Evolutionary conservation across 1,284 basidiomycete genomes (phyloP).

Genomic region (Leccinum idahoense): DNA sequence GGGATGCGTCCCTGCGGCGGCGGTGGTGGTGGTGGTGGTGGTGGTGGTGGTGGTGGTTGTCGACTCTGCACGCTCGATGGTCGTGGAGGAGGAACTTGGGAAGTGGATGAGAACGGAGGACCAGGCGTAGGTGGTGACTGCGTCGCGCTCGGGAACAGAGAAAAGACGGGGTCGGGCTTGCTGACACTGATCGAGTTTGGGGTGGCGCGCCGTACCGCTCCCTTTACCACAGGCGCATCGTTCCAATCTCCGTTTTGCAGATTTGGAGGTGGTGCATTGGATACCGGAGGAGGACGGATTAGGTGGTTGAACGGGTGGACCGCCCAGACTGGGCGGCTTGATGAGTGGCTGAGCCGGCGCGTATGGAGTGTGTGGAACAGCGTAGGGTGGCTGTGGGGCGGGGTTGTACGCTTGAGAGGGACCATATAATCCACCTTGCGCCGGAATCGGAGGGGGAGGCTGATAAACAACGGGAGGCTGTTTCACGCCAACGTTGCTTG

Average conservation of each 20-base stretch:
- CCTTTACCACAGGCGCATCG: constrained; percentile 62
- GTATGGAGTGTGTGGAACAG: constrained; percentile 34
- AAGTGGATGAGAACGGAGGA: constrained; percentile 39
- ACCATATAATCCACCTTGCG: constrained; percentile 12
- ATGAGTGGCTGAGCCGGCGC: constrained; percentile 8
- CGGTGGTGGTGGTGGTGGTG: constrained; percentile 7
- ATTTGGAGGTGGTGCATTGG: constrained; percentile 41
- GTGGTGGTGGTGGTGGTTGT: constrained; percentile 35
- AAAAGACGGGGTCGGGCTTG: constrained; percentile 72
- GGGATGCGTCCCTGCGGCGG: constrained; percentile 37
- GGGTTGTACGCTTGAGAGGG: constrained; percentile 9
- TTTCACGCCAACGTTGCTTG: constrained; percentile 18
- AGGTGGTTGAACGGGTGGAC: constrained; percentile 20
- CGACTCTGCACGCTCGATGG: constrained; percentile 56
- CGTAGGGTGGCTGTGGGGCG: constrained; percentile 18
- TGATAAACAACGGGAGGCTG: constrained; percentile 4
- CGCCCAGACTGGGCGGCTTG: constrained; percentile 14
- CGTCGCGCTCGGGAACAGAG: constrained; percentile 84
- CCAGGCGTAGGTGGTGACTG: constrained; percentile 38
- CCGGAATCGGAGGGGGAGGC: constrained; percentile 9
- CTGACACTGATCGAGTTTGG: constrained; percentile 43
- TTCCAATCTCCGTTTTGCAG: constrained; percentile 86
- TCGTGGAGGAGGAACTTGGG: constrained; percentile 48
- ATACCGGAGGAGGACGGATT: constrained; percentile 17
- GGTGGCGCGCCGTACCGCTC: constrained; percentile 41